Evolutionary conservation across 2,329 filamentous ascomycete species (phyloP), one percentile per base, ranked within the genome.

Genomic region (Hypomyces perniciosus): DNA sequence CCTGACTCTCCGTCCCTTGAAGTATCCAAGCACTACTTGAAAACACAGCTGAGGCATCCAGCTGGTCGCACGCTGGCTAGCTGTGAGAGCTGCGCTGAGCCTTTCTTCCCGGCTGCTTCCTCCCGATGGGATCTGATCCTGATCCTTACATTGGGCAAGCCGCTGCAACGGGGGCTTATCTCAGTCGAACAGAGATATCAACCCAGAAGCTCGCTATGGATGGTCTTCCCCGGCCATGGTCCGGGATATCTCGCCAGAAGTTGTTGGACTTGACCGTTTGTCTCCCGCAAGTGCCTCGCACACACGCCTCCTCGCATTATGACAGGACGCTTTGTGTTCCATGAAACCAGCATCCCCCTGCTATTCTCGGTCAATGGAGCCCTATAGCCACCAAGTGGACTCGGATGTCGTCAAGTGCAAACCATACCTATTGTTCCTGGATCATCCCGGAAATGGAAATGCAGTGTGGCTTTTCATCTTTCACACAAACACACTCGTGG

Each of bases 261-360:
- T 30, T 43, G 46, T 46, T 53, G n/a, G 39, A 53, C 51, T 48
- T 42, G 43, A 34, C 39, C 38, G 38, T 50, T 44, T 47, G 13
- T 34, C 46, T 49, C 47, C 39, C 38, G 42, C 34, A 27, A 44
- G 40, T 20, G 9, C 33, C 28, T 47, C 43, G 48, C 50, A 45
- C 45, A 46, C 51, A 50, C 43, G 46, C 46, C 43, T 53, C 34
- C 43, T 46, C 51, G 46, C 51, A 50, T 50, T 44, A 53, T 53
- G 51, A 53, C 51, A 53, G 47, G 51, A 41, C 47, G 35, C 35
- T 31, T 53, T 42, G 46, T 50, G 47, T 34, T 3, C 38, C 38
- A 39, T 33, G 37, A 38, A 33, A 44, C 44, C 26, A n/a, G 28
- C 5, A n/a, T 41, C 39, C 39, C 38, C 39, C 39, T 28, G 9